A percentile compares a stretch with the other conserved stretches of the same genome.
Evolutionary conservation across 345 rosid genomes (phyloP).

Genomic region (Citrus maxima): DNA sequence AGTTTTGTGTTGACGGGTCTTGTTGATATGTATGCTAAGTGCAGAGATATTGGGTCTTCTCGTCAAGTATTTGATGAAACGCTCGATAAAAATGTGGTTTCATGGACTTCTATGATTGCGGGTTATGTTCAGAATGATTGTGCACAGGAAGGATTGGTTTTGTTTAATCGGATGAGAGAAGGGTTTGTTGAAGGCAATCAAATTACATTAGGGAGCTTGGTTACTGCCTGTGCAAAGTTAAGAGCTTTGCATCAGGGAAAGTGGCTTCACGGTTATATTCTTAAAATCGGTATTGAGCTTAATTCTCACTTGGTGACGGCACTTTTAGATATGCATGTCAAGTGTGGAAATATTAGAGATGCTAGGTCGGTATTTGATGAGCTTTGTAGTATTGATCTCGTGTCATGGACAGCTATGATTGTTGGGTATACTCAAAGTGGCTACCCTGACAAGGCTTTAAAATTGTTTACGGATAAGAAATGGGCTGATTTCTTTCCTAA

Average conservation of each 20-base stretch:
- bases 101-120: slow-evolving; percentile 82
- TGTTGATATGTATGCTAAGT: slow-evolving; percentile 79
- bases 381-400: slow-evolving; percentile 45
- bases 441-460: slow-evolving; percentile 44
- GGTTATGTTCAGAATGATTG: slow-evolving; percentile 74
- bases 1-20: slow-evolving; percentile 64
- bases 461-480: slow-evolving; percentile 56
- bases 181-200: slow-evolving; percentile 44
- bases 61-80: slow-evolving; percentile 47
- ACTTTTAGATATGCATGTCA: slow-evolving; percentile 71
- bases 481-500: slow-evolving; percentile 52
- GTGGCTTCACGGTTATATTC: slow-evolving; percentile 69
- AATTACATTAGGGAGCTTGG: slow-evolving; percentile 60
- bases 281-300: slow-evolving; percentile 56
- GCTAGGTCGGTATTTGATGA: slow-evolving; percentile 55
- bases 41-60: slow-evolving; percentile 45
- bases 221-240: slow-evolving; percentile 67
- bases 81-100: slow-evolving; percentile 49
- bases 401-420: slow-evolving; percentile 90
- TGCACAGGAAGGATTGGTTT: slow-evolving; percentile 42
- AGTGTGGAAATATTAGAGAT: slow-evolving; percentile 57
- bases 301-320: slow-evolving; percentile 62
- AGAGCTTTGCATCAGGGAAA: slow-evolving; percentile 72
- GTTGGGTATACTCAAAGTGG: slow-evolving; percentile 76
- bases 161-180: slow-evolving; percentile 74